Base-by-base conservation (phyloP, 148 eudicot species). In the Persicaria tinctoria region DNA sequence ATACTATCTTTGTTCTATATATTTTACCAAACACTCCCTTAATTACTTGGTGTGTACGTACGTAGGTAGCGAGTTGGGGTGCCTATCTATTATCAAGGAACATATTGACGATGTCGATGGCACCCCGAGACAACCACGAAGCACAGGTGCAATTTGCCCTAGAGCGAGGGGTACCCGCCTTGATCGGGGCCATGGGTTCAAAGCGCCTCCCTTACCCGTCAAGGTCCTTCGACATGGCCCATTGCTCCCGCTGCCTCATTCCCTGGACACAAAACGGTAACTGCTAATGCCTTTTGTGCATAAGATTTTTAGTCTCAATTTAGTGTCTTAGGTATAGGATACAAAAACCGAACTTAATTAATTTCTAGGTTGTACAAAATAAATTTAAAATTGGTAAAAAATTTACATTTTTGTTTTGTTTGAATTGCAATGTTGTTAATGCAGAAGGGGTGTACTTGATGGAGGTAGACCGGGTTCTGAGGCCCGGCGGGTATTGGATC, bases 91-190 rank as follows among this genome's bases (percentile, higher is more conserved):
- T 80, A 79, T 80, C 83, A 70, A 86, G 83, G 82, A 83, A 90
- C 74, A 88, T 88, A 18, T 72, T 90, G 66, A 77, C 95, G 46
- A 84, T 89, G 88, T 87, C 93, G 71, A 87, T 89, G 76, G 93
- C 93, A 16, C 93, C 93, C 14, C 83, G 87, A 79, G 93, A 89
- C 79, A 83, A 88, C 48, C 93, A 89, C 73, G 87, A 87, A 81
- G 90, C 93, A n/a, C 90, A 89, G 73, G 89, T 89, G 72, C 93
- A 89, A 69, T 89, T 89, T 82, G 93, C 90, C 23, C 84, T 89
- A 66, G 90, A 89, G 76, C 81, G 93, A 76, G 93, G 93, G 8
- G 90, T 89, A n/a, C 95, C 90, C 63, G 95, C 91, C 73, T 79
- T 86, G 74, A 88, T 90, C 44, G 95, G 89, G 54, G 90, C 88